Evolutionary conservation across 129 eudicot genomes (phyloP), one percentile per base, ranked within the genome.

Genomic region (Escallonia herrerae): DNA sequence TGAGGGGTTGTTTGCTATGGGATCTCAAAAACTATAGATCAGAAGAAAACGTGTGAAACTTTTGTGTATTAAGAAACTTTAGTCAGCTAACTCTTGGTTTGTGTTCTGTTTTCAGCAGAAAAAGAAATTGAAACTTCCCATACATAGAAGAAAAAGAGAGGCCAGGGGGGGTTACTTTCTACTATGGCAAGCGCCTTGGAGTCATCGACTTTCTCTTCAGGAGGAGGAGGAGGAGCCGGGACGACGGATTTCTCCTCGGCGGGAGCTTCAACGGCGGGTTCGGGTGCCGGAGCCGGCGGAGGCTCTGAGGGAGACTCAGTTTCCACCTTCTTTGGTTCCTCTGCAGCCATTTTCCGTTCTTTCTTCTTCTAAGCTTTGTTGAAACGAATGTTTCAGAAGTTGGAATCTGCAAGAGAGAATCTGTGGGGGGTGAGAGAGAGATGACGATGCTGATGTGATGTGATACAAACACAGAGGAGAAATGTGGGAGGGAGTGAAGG

Each of bases 221-320:
- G 22, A 11, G 81, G 61, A 69, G 82, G 76, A 56, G 76, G 83
- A 59, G 76, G 72, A 50, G 62, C 70, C 2, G 90, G 77, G 41
- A 76, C 54, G 3, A 86, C 81, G 15, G 87, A 52, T 77, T 90
- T 86, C 84, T 84, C 97, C 75, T 82, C 94, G 15, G 74, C 68
- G 2, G 80, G 14, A 37, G 82, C 22, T 45, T 72, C 85, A 3
- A 58, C 67, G 14, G 65, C 67, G 0, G 78, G 75, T 62, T 64
- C 58, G 4, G 67, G 48, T 39, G 50, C 76, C 45, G 63, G 70
- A 37, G 73, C 69, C 8, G 79, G 71, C 15, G 75, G 62, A 54
- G 80, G 60, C 63, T 63, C 89, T 45, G 80, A 56, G 44, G 84
- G 72, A 4, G 83, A 46, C 74, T 83, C 85, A 2, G 79, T 54